phyloP scores from a whole-genome alignment of 176 grass and related monocot species.

The Aegilops umbellulata region DNA sequence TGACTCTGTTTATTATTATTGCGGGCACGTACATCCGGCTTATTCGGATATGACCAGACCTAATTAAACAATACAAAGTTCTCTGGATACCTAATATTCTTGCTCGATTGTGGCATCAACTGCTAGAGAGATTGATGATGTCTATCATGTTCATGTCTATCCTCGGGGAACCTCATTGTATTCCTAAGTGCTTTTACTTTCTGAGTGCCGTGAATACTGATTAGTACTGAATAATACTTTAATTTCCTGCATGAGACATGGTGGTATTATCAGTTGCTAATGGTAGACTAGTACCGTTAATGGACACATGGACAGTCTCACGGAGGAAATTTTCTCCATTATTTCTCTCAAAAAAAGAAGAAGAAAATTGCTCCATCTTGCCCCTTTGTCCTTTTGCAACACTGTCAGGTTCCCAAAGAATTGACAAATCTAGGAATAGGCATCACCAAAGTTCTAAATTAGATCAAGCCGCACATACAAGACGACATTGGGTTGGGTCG shows the following conservation, averaged over 20 bases:
- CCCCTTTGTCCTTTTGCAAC: no score
- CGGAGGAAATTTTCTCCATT: no score
- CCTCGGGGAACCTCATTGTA: constrained; percentile 1
- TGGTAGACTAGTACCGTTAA: no score
- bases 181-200: neutral
- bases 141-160: neutral
- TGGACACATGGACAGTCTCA: no score
- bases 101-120: no score
- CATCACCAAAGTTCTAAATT: neutral
- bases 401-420: no score
- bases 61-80: constrained; percentile 24
- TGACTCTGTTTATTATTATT: neutral
- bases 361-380: no score
- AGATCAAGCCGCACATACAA: neutral
- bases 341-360: no score
- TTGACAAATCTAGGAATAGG: neutral
- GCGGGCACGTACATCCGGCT: neutral
- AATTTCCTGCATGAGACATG: neutral
- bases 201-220: neutral
- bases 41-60: constrained; percentile 11
- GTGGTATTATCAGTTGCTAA: neutral
- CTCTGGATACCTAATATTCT: no score
- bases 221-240: neutral
- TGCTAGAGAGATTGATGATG: neutral
- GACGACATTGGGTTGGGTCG: neutral